Evolutionary conservation across 2,329 filamentous ascomycete species (phyloP).

Genomic region (Paraconiothyrium sp.): DNA sequence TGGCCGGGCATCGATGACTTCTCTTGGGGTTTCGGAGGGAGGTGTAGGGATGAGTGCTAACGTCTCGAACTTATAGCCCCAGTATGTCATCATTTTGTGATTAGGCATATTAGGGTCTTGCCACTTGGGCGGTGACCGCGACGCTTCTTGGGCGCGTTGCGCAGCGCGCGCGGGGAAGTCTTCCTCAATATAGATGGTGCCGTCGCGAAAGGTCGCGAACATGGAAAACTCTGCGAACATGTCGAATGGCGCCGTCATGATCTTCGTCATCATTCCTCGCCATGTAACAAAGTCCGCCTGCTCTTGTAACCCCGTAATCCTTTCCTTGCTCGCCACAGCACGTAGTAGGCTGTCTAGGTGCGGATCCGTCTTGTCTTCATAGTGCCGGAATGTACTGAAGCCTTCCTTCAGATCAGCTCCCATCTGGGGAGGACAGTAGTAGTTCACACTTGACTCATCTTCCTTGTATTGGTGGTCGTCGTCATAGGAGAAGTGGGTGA

Average conservation of each 20-base stretch:
- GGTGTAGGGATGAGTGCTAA: conserved; percentile 77
- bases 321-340: conserved; percentile 78
- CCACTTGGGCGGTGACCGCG: conserved; percentile 32
- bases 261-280: conserved; percentile 99
- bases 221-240: conserved; percentile 87
- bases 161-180: conserved; percentile 77
- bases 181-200: conserved; percentile 86
- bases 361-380: conserved; percentile 83
- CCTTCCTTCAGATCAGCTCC: conserved; percentile 80
- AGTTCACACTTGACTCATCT: conserved; percentile 82
- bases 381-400: conserved; percentile 82
- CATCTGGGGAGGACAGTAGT: conserved; percentile 82
- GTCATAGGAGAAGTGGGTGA: conserved; percentile 93
- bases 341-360: conserved; percentile 86
- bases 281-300: conserved; percentile 88
- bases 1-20: conserved; percentile 81
- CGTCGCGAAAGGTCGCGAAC: conserved; percentile 92
- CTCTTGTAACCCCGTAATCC: conserved; percentile 70
- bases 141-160: conserved; percentile 60
- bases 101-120: conserved; percentile 65
- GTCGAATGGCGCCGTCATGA: conserved; percentile 86
- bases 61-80: conserved; percentile 98
- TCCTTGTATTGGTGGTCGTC: conserved; percentile 78
- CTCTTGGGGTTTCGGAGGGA: conserved; percentile 81
- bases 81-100: conserved; percentile 88